Evolutionary conservation across 2,329 filamentous ascomycete genomes (phyloP).

Genomic region (Diaporthe ampelina): DNA sequence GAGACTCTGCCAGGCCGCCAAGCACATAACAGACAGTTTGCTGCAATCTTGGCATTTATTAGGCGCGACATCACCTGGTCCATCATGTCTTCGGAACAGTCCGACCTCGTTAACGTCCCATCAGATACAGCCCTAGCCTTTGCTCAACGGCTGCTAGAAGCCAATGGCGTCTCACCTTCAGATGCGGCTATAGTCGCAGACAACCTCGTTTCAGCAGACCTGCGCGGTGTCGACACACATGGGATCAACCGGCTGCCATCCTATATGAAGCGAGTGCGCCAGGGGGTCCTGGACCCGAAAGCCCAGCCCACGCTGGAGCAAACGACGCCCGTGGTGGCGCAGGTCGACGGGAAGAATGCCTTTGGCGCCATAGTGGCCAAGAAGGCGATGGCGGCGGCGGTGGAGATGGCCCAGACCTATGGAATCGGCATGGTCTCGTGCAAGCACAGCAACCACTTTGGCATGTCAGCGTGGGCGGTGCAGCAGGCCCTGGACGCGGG

Average conservation of each 20-base stretch:
- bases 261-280: slow-evolving; percentile 80
- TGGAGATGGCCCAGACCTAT: slow-evolving; percentile 73
- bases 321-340: slow-evolving; percentile 77
- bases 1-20: neutral
- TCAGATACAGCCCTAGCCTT: slow-evolving; percentile 53
- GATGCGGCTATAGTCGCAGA: slow-evolving; percentile 75
- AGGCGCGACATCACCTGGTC: neutral
- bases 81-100: slow-evolving; percentile 25
- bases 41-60: too few relatives aligned
- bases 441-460: slow-evolving; percentile 85
- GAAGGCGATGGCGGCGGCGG: slow-evolving; percentile 74
- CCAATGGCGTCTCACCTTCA: slow-evolving; percentile 69
- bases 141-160: slow-evolving; percentile 67
- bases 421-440: slow-evolving; percentile 84
- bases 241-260: slow-evolving; percentile 83
- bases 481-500: slow-evolving; percentile 80
- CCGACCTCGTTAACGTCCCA: slow-evolving; percentile 35
- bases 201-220: slow-evolving; percentile 80
- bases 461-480: slow-evolving; percentile 86
- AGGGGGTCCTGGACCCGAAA: slow-evolving; percentile 74
- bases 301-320: slow-evolving; percentile 71
- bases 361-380: slow-evolving; percentile 83
- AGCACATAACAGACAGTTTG: neutral
- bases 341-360: slow-evolving; percentile 75
- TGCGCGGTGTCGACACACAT: slow-evolving; percentile 85